phyloP scores from a whole-genome alignment of 129 eudicot genomes.

The Escallonia rubra region DNA sequence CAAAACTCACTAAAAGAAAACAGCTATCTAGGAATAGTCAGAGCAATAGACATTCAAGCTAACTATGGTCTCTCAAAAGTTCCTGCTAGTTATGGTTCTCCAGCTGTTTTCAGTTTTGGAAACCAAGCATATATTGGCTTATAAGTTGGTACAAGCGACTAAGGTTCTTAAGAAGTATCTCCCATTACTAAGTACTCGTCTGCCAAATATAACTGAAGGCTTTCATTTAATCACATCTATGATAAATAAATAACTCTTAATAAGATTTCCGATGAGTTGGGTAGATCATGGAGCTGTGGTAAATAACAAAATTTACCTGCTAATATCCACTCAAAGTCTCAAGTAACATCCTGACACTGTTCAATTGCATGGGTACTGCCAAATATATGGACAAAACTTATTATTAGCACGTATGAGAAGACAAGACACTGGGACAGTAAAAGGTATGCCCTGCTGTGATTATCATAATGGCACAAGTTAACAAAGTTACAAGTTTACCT shows the following conservation, averaged over 20 bases:
- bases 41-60: background rate
- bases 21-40: background rate
- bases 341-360: constrained; percentile 46
- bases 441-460: background rate
- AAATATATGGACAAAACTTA: constrained; percentile 7
- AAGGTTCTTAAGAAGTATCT: background rate
- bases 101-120: background rate
- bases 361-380: constrained; percentile 53
- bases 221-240: background rate
- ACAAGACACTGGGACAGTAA: background rate
- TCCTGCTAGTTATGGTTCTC: background rate
- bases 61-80: background rate
- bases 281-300: background rate
- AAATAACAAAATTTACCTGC: constrained; percentile 40
- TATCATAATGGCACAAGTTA: background rate
- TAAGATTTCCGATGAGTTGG: background rate
- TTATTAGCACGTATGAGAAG: background rate
- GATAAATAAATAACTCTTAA: background rate
- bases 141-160: background rate
- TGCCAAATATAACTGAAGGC: background rate
- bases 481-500: background rate
- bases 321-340: constrained; percentile 65
- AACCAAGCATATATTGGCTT: background rate
- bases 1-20: background rate
- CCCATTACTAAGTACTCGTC: background rate